Percentiles rank a stretch among this genome's conserved stretches.
Evolutionary conservation across 805 yeast genomes (phyloP).

Genomic region (Candida montana): DNA sequence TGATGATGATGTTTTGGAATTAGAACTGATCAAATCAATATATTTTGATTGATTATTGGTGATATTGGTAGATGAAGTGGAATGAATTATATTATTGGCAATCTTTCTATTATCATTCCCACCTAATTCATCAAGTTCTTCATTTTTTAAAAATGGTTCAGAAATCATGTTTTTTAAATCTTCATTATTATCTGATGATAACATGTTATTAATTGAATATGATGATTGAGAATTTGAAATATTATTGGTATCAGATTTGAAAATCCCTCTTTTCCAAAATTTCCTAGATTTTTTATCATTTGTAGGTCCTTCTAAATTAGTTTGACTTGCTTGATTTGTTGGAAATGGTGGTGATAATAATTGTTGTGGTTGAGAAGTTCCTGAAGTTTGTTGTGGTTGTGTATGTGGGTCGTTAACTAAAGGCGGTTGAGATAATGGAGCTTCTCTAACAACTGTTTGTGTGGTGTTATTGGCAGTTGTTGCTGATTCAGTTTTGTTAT

Average conservation of each 20-base stretch:
- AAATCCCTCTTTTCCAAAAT: constrained; percentile 29
- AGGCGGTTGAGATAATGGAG: no score
- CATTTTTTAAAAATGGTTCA: constrained; percentile 31
- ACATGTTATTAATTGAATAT: constrained; percentile 14
- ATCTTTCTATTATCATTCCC: constrained; percentile 34
- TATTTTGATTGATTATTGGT: constrained; percentile 16
- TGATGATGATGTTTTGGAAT: constrained; percentile 7
- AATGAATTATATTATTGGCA: background rate
- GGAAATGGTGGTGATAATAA: constrained; percentile 6
- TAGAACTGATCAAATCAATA: constrained; percentile 5
- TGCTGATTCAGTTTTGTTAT: background rate
- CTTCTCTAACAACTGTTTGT: no score
- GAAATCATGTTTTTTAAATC: constrained; percentile 27
- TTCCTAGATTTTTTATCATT: constrained; percentile 23
- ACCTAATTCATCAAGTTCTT: constrained; percentile 26
- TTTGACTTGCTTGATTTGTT: constrained; percentile 6
- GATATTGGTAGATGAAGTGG: background rate
- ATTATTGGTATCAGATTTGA: constrained; percentile 15
- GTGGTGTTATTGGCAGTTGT: background rate
- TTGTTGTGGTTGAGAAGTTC: background rate
- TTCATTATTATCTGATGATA: constrained; percentile 13
- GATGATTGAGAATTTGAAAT: constrained; percentile 17
- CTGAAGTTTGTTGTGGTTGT: background rate
- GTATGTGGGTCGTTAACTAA: background rate
- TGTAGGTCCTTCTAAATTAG: constrained; percentile 3